phyloP scores from a whole-genome alignment of 2,329 filamentous ascomycete genomes.

The Cladosporium phlei region DNA sequence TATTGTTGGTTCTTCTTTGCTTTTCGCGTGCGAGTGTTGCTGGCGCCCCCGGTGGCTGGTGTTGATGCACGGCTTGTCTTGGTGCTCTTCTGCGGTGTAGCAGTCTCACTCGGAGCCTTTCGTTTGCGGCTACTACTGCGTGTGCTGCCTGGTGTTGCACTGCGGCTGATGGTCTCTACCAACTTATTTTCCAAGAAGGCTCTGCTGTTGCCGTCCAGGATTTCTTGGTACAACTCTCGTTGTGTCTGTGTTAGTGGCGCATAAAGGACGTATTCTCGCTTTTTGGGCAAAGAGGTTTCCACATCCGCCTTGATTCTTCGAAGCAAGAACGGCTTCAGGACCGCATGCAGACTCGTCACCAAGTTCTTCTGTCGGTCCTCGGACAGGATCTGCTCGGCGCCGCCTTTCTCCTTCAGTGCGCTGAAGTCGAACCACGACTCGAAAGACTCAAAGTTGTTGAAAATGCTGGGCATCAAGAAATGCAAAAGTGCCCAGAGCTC shows the following conservation, averaged over 20 bases:
- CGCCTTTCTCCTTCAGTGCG: constrained; percentile 76
- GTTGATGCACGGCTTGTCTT: constrained; percentile 74
- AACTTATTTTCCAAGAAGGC: constrained; percentile 70
- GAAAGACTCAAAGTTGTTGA: constrained; percentile 88
- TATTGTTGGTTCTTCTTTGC: constrained; percentile 55
- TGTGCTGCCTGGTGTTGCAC: constrained; percentile 45
- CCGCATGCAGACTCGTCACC: constrained; percentile 84
- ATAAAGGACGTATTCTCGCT: constrained; percentile 92
- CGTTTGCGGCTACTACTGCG: constrained; percentile 53
- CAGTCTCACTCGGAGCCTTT: constrained; percentile 41
- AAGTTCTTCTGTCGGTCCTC: constrained; percentile 73
- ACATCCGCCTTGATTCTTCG: constrained; percentile 90
- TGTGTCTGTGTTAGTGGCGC: constrained; percentile 88
- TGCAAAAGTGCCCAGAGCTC: constrained; percentile 94
- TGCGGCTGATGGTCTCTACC: constrained; percentile 56
- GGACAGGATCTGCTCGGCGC: constrained; percentile 71
- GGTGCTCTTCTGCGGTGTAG: constrained; percentile 62
- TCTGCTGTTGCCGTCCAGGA: constrained; percentile 51
- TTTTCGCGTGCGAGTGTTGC: constrained; percentile 50
- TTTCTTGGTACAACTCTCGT: constrained; percentile 82
- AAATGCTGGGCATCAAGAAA: constrained; percentile 87
- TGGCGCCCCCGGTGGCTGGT: constrained; percentile 52
- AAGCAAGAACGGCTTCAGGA: constrained; percentile 85
- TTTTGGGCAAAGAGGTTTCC: constrained; percentile 84
- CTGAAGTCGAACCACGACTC: constrained; percentile 97